Conservation (phyloP, 2,329 filamentous ascomycete genomes). For the Microdochium trichocladiopsis region DNA sequence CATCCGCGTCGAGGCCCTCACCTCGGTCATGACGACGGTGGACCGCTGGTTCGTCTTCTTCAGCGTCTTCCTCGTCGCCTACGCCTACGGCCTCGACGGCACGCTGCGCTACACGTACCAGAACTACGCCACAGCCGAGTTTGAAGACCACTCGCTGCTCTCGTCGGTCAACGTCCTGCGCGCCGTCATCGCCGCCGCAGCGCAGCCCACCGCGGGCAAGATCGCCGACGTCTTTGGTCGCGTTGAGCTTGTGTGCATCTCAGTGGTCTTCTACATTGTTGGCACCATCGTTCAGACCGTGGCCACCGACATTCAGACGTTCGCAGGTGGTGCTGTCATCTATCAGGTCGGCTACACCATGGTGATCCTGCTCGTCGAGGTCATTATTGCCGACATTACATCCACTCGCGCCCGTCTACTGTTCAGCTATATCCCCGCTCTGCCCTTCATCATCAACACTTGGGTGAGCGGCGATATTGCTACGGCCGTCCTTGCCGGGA, state of each 20-base stretch:
- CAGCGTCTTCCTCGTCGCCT: conserved; percentile 52
- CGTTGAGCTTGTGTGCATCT: conserved; percentile 47
- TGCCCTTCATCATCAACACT: conserved; percentile 54
- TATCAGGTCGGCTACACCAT: conserved; percentile 60
- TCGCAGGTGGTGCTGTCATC: conserved; percentile 49
- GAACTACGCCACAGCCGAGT: conserved; percentile 45
- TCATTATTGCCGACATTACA: conserved; percentile 57
- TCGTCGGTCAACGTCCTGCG: conserved; percentile 52
- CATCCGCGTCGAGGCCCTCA: not conserved
- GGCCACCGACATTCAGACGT: conserved; percentile 38
- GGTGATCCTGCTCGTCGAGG: conserved; percentile 53
- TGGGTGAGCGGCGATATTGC: conserved; percentile 56
- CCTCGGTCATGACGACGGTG: not conserved
- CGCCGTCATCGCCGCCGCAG: conserved; percentile 51
- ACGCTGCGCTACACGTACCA: conserved; percentile 44
- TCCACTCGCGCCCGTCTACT: conserved; percentile 55
- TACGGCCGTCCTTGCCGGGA: conserved; percentile 35
- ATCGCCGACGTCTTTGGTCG: conserved; percentile 58
- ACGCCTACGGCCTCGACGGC: conserved; percentile 51
- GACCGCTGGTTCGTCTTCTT: conserved; percentile 36
- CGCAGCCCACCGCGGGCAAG: conserved; percentile 52
- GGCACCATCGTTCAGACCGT: conserved; percentile 50
- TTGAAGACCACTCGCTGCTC: conserved; percentile 44
- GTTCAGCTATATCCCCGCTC: conserved; percentile 57
- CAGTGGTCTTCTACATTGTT: conserved; percentile 47